phyloP scores from a whole-genome alignment of 2,329 filamentous ascomycete species.

The Botryotinia narcissicola region DNA sequence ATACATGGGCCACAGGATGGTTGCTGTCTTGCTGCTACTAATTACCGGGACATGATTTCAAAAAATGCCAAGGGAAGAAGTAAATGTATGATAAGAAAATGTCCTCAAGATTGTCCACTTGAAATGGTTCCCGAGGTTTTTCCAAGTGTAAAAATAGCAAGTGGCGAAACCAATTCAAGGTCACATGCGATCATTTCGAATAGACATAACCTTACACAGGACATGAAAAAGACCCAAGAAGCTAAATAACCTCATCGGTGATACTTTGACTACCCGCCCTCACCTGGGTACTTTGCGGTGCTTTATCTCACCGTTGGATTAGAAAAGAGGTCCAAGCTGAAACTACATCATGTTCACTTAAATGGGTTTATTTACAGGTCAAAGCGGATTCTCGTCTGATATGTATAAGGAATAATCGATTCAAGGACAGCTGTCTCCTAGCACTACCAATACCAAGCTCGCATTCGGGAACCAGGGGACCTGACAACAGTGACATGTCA shows the following conservation, averaged over 20 bases:
- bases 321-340: slow-evolving; percentile 7
- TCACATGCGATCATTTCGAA: not conserved
- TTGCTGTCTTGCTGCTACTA: not conserved
- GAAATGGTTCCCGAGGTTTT: not conserved
- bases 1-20: not conserved
- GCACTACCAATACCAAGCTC: not conserved
- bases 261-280: not conserved
- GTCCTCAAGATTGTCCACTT: not conserved
- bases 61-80: not conserved
- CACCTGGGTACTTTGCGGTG: not conserved
- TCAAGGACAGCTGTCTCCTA: not conserved
- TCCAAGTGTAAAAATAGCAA: not conserved
- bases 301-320: slow-evolving; percentile 13
- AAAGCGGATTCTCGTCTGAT: slow-evolving; percentile 2
- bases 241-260: not conserved
- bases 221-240: not conserved
- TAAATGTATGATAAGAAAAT: not conserved
- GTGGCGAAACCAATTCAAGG: not conserved
- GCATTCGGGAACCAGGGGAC: not conserved
- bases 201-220: too few relatives aligned
- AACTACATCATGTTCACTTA: not conserved
- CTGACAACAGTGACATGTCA: not conserved
- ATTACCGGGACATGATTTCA: not conserved
- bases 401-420: not conserved
- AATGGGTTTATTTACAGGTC: not conserved